phyloP scores from a whole-genome alignment of 2,329 filamentous ascomycete genomes.

The Pseudocercospora musae region DNA sequence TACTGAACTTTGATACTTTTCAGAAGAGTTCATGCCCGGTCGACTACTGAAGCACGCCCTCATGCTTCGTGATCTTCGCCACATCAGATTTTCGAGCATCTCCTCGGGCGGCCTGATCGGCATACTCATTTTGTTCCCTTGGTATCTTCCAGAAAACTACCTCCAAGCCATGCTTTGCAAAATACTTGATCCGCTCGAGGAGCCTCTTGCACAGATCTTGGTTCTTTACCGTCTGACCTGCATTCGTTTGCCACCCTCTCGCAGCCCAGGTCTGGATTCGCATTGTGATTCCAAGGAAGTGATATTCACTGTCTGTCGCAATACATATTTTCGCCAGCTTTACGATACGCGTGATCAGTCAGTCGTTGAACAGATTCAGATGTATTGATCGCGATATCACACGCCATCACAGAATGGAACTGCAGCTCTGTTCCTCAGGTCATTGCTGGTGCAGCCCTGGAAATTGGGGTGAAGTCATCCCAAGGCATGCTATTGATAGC shows the following conservation, averaged over 20 bases:
- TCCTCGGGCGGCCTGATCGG: neutral
- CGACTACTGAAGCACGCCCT: neutral
- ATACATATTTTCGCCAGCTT: neutral
- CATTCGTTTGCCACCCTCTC: neutral
- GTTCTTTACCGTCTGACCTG: neutral
- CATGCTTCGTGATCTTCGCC: neutral
- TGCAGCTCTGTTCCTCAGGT: neutral
- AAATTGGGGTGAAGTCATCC: no score
- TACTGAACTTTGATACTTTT: no score
- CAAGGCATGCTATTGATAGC: no score
- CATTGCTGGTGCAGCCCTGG: neutral
- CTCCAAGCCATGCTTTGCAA: neutral
- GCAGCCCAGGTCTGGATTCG: constrained; percentile 3
- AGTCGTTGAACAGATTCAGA: neutral
- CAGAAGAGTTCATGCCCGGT: no score
- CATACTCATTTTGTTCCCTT: neutral
- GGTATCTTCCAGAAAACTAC: constrained; percentile 8
- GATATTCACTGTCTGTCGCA: constrained; percentile 5
- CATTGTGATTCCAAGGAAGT: constrained; percentile 2
- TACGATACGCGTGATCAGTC: neutral
- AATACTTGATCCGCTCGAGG: constrained; percentile 1
- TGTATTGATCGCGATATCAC: neutral
- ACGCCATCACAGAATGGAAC: neutral
- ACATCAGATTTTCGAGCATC: neutral
- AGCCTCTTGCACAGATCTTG: constrained; percentile 1